These are phyloP conservation scores for Madurella mycetomatis DNA, from an alignment of 2,329 filamentous ascomycete species.

Conservation along the genomic window DNA sequence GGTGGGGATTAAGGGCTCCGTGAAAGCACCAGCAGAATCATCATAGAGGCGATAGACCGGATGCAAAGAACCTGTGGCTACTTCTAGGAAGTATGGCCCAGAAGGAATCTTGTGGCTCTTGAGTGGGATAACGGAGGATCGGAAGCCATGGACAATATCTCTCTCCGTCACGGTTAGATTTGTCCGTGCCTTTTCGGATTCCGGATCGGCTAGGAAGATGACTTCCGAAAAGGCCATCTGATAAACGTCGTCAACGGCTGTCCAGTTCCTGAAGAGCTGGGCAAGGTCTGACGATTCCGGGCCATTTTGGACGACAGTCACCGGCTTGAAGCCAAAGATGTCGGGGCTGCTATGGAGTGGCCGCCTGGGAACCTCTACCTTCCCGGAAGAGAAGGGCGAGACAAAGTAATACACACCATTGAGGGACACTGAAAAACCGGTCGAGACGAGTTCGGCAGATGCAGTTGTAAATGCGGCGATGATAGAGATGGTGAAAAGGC, in stretches of 20 bases:
- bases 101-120: conserved; percentile 26
- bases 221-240: conserved; percentile 25
- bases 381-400: conserved; percentile 32
- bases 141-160: conserved; percentile 11
- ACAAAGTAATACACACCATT: conserved; percentile 33
- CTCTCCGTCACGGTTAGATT: conserved; percentile 16
- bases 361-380: conserved; percentile 18
- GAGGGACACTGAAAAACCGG: conserved; percentile 31
- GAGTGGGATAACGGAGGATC: conserved; percentile 20
- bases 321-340: conserved; percentile 32
- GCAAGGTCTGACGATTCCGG: conserved; percentile 22
- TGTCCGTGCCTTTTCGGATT: conserved; percentile 2
- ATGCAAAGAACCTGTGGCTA: conserved; percentile 30
- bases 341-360: conserved; percentile 20
- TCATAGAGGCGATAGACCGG: conserved; percentile 35
- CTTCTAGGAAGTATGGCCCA: conserved; percentile 37
- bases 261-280: conserved; percentile 31
- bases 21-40: conserved; percentile 33
- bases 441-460: conserved; percentile 26
- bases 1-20: conserved; percentile 30
- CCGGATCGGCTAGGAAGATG: conserved; percentile 24
- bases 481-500: conserved; percentile 12
- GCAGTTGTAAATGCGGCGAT: conserved; percentile 2
- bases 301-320: conserved; percentile 31
- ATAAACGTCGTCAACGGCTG: conserved; percentile 28